Conservation (phyloP, 208 protist genomes). For the Leishmania braziliensis region DNA sequence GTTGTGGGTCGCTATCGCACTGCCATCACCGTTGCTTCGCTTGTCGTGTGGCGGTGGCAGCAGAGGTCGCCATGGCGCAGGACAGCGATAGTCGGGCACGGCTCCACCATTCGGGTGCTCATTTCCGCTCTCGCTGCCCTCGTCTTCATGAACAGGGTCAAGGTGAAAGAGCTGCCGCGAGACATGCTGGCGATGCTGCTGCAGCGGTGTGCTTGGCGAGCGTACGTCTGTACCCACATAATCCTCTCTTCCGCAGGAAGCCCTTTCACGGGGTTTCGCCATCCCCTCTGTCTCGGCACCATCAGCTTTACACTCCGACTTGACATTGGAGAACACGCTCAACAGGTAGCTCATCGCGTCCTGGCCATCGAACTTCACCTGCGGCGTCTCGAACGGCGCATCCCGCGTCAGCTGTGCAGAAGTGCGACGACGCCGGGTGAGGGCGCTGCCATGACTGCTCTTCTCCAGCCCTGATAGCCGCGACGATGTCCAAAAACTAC, state of each 20-base stretch:
- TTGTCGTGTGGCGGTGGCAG: background rate
- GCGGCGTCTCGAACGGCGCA: background rate
- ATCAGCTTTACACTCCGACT: background rate
- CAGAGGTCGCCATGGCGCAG: background rate
- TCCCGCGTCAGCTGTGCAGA: background rate
- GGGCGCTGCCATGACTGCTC: background rate
- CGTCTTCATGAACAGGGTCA: background rate
- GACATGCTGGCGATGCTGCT: background rate
- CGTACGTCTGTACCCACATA: background rate
- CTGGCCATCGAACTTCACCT: constrained; percentile 6
- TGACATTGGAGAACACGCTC: constrained; percentile 26
- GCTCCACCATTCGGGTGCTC: background rate
- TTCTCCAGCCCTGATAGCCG: background rate
- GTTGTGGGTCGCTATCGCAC: background rate
- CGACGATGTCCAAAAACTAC: background rate
- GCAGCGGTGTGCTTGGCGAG: background rate
- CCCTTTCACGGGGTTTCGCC: background rate
- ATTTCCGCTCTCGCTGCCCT: constrained; percentile 1
- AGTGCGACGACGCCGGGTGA: background rate
- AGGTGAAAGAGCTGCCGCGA: constrained; percentile 1
- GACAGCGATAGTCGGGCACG: background rate
- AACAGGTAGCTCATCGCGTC: constrained; percentile 39
- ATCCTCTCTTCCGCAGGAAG: background rate
- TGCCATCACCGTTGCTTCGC: background rate
- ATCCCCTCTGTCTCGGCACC: background rate